Evolutionary conservation across 73 alveolate species (phyloP).

Genomic region (Breviolum minutum): DNA sequence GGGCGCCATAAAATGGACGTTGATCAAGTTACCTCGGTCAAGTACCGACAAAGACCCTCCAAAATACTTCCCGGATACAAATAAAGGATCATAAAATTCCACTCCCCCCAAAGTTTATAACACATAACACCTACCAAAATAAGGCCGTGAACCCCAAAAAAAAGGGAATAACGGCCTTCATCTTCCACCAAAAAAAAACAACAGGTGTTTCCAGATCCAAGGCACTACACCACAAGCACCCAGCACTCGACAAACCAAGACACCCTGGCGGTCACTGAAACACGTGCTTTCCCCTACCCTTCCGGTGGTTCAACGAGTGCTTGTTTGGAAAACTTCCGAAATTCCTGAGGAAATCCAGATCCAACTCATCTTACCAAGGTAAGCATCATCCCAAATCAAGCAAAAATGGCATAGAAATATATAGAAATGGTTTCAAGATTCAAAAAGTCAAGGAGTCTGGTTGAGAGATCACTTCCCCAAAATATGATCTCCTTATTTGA

Average conservation of each 20-base stretch:
- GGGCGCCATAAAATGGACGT: too few species aligned
- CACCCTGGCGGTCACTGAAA: slow-evolving; percentile 33
- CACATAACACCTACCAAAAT: background rate
- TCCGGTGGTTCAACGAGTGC: background rate
- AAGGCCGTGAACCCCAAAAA: background rate
- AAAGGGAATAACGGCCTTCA: background rate
- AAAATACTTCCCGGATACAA: too few species aligned
- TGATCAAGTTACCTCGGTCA: too few species aligned
- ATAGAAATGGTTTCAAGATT: too few species aligned
- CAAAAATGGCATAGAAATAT: too few species aligned
- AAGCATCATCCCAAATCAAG: too few species aligned
- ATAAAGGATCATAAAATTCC: background rate
- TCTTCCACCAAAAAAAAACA: background rate
- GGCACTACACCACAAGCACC: slow-evolving; percentile 78
- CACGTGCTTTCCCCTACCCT: background rate
- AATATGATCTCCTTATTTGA: too few species aligned
- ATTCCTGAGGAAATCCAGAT: too few species aligned
- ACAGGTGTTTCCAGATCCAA: background rate
- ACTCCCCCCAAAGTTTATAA: background rate
- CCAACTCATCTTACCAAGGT: too few species aligned
- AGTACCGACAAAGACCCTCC: too few species aligned
- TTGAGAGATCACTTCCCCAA: too few species aligned
- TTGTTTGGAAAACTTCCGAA: background rate
- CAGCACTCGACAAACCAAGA: slow-evolving; percentile 57
- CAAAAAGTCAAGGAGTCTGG: too few species aligned